These are phyloP conservation scores for Talaromyces nanjingensis DNA, from an alignment of 495 filamentous ascomycete species.

Conservation along the genomic window DNA sequence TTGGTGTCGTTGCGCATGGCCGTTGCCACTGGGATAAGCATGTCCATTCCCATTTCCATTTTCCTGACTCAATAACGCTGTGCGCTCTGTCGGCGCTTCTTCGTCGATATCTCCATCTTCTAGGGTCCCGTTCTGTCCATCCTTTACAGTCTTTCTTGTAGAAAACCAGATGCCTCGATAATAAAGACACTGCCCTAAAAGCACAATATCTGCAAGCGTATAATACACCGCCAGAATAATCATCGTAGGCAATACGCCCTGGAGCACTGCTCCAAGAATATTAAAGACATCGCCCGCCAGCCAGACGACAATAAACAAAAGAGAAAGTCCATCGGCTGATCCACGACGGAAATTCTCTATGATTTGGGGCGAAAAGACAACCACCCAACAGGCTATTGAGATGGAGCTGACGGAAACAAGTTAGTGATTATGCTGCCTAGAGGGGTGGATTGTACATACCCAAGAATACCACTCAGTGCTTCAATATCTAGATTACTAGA, in stretches of 20 bases:
- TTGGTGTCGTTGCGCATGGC: conserved; percentile 15
- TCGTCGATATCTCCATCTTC: conserved; percentile 3
- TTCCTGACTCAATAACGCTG: conserved; percentile 14
- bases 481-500: conserved; percentile 68
- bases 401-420: conserved; percentile 57
- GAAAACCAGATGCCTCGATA: conserved; percentile 75
- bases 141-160: conserved; percentile 26
- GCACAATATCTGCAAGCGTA: conserved; percentile 83
- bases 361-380: conserved; percentile 96
- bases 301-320: conserved; percentile 89
- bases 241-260: conserved; percentile 95
- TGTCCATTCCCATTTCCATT: neutral
- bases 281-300: conserved; percentile 94
- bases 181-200: conserved; percentile 86
- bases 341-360: conserved; percentile 85
- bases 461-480: conserved; percentile 83
- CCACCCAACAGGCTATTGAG: conserved; percentile 95
- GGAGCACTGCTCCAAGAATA: conserved; percentile 84
- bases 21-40: neutral
- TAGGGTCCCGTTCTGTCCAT: neutral
- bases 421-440: too few relatives aligned
- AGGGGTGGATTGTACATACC: conserved; percentile 42
- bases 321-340: conserved; percentile 82
- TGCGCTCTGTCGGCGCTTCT: conserved; percentile 4
- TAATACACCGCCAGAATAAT: conserved; percentile 93